Conservation (phyloP, 148 eudicot species). For the Fagopyrum homotropicum region DNA sequence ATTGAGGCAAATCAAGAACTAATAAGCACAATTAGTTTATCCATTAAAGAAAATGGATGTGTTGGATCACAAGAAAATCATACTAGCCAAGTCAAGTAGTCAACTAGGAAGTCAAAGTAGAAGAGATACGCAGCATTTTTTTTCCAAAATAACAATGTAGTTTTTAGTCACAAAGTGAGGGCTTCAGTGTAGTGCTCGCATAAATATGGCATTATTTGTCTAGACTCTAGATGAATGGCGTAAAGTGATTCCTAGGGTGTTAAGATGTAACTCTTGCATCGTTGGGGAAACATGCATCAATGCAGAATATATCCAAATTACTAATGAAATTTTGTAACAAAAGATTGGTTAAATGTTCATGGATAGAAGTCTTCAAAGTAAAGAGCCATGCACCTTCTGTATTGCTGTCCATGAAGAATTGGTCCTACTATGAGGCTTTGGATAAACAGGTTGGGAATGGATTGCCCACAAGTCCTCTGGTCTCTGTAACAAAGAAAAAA, state of each 20-base stretch:
- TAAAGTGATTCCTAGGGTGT: background rate
- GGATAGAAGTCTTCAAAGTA: background rate
- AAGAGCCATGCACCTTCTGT: constrained; percentile 54
- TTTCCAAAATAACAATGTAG: background rate
- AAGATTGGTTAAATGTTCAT: background rate
- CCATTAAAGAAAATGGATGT: background rate
- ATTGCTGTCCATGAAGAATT: constrained; percentile 75
- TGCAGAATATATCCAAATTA: background rate
- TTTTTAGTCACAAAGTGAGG: background rate
- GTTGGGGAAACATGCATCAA: background rate
- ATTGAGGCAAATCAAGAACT: background rate
- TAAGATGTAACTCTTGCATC: background rate
- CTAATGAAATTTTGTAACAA: background rate
- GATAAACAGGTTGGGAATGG: constrained; percentile 74
- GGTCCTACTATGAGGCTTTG: constrained; percentile 79
- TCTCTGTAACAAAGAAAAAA: constrained; percentile 46
- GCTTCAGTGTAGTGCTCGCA: background rate
- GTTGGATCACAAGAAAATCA: background rate
- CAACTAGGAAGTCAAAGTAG: background rate
- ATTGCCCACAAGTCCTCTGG: constrained; percentile 97
- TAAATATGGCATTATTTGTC: background rate
- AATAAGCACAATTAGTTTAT: background rate
- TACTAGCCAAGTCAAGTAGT: background rate
- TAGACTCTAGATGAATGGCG: background rate
- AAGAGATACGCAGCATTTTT: background rate